phyloP scores from a whole-genome alignment of 495 filamentous ascomycete genomes.

The Glutinoglossum americanum region DNA sequence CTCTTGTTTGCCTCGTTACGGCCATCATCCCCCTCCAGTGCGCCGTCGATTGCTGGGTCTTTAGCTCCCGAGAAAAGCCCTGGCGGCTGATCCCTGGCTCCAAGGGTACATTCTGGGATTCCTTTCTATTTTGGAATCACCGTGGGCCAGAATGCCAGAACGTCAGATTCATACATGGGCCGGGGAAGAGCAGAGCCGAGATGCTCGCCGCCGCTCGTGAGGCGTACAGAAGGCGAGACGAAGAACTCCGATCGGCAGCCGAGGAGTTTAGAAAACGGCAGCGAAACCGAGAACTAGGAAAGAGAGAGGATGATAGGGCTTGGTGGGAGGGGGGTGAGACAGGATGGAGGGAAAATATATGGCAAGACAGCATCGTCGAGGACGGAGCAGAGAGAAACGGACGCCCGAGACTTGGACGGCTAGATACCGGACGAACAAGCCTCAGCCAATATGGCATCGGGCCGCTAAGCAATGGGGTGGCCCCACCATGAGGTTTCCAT shows the following conservation, averaged over 20 bases:
- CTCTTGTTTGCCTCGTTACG: conserved; percentile 30
- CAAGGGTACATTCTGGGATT: conserved; percentile 21
- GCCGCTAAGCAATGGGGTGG: background rate
- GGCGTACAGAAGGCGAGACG: conserved; percentile 2
- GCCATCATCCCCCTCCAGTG: conserved; percentile 37
- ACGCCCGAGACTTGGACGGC: background rate
- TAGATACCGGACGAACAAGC: background rate
- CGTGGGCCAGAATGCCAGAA: background rate
- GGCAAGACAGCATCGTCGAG: background rate
- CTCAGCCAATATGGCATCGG: background rate
- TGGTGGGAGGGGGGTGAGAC: conserved; percentile 1
- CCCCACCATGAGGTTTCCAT: background rate
- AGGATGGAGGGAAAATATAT: background rate
- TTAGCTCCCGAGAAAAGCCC: conserved; percentile 40
- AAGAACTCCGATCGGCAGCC: background rate
- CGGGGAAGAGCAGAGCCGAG: conserved; percentile 1
- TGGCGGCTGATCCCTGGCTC: conserved; percentile 36
- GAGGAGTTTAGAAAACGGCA: background rate
- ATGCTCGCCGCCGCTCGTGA: background rate
- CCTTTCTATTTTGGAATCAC: conserved; percentile 18
- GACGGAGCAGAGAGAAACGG: background rate
- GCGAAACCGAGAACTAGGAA: background rate
- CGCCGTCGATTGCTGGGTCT: conserved; percentile 43
- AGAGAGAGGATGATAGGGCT: background rate
- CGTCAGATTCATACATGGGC: background rate